A percentile compares a stretch with the other conserved stretches of the same genome.
These are phyloP conservation scores for Chrysochromulina tobinii DNA, from an alignment of 78 protist genomes.

Conservation along the genomic window DNA sequence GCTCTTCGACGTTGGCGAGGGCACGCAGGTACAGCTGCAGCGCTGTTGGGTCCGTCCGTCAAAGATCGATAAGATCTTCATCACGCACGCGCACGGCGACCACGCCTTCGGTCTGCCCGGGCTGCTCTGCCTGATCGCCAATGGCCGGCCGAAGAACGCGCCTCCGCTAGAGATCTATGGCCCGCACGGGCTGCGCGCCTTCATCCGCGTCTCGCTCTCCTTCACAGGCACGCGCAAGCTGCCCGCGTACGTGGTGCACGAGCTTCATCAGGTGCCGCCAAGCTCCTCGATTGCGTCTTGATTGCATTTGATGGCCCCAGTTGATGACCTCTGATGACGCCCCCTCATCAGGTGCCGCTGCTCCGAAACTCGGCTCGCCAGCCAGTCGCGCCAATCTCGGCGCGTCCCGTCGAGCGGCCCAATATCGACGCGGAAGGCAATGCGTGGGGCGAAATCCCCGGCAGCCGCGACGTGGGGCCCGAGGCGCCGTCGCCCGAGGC, in stretches of 20 bases:
- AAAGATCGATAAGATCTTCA: conserved; percentile 35
- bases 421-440: too few species aligned
- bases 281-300: too few species aligned
- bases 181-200: conserved; percentile 1
- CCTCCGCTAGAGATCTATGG: not conserved
- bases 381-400: too few species aligned
- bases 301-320: too few species aligned
- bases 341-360: too few species aligned
- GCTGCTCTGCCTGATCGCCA: conserved; percentile 30
- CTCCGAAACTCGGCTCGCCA: too few species aligned
- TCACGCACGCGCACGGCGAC: conserved; percentile 69
- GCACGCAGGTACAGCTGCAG: conserved; percentile 60
- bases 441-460: too few species aligned
- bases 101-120: conserved; percentile 61
- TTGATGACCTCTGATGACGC: too few species aligned
- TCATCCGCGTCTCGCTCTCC: not conserved
- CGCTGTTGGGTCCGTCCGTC: not conserved
- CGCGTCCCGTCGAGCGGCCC: too few species aligned
- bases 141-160: not conserved
- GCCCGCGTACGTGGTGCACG: not conserved
- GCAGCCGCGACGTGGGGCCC: too few species aligned
- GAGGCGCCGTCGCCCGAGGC: too few species aligned
- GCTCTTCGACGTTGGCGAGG: conserved; percentile 68
- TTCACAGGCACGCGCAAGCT: not conserved
- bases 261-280: not conserved